These are phyloP conservation scores for Sparassis latifolia DNA, from an alignment of 1,284 basidiomycete species.

Conservation along the genomic window DNA sequence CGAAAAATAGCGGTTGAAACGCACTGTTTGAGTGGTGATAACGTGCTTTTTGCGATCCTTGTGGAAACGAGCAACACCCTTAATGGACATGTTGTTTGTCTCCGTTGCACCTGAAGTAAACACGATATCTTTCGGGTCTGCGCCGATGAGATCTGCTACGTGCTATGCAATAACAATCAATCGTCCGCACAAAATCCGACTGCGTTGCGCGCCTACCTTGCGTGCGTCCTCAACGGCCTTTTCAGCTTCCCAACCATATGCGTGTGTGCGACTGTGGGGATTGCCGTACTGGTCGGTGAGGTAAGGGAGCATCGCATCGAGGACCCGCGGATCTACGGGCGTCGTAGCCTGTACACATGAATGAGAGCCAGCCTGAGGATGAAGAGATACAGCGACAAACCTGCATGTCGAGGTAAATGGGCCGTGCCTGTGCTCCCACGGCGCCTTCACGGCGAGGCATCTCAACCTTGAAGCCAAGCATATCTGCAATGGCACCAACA, in stretches of 20 bases:
- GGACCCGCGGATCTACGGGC: constrained; percentile 93
- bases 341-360: constrained; percentile 74
- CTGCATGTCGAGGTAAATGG: constrained; percentile 96
- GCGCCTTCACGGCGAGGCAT: constrained; percentile 59
- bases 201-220: constrained; percentile 43
- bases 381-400: constrained; percentile 31
- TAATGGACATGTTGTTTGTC: constrained; percentile 97
- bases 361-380: neutral
- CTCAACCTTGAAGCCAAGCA: constrained; percentile 87
- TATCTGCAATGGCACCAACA: constrained; percentile 43
- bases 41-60: constrained; percentile 87
- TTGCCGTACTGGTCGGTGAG: constrained; percentile 97
- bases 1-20: constrained; percentile 20
- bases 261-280: constrained; percentile 96
- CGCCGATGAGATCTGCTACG: constrained; percentile 88
- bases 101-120: constrained; percentile 99
- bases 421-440: constrained; percentile 61
- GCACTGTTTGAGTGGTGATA: constrained; percentile 86
- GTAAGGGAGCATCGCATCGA: constrained; percentile 96
- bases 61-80: constrained; percentile 94
- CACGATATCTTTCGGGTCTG: constrained; percentile 92
- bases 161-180: constrained; percentile 40
- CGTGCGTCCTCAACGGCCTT: constrained; percentile 89
- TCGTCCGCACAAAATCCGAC: neutral
- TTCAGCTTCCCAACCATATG: constrained; percentile 99